Base-by-base conservation (phyloP, 306 rosid species). In the Fagus sylvatica region DNA sequence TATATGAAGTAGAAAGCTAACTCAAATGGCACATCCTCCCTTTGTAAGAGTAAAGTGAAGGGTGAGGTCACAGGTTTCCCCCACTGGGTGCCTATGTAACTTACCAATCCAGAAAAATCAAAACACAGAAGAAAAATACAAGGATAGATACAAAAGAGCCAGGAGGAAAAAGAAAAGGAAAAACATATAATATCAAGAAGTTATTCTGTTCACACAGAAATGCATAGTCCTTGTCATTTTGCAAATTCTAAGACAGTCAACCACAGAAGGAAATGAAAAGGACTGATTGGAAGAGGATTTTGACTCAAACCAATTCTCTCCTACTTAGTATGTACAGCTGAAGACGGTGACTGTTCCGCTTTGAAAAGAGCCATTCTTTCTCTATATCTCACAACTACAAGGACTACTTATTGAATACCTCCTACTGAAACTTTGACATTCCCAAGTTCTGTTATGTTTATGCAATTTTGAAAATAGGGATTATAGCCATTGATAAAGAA, bases 241-340 rank as follows among this genome's bases (percentile, higher is more conserved):
- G 81, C 78, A 81, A 36, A 51, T 37, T 80, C 37, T 51, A 42
- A 75, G 73, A 15, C 37, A 55, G 57, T 59, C 65, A 59, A 59
- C 36, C 17, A 59, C 36, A 59, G 36, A 59, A 59, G 34, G 70
- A 36, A 17, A 39, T 16, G 49, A 65, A 65, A 36, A 6, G 6
- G 17, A 33, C 33, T 28, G 6, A 37, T 37, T 37, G n/a, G 46
- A 36, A 65, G 32, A 7, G 3, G 30, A 65, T 65, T 46, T 30
- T 8, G 39, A 69, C 71, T 33, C 19, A 46, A 66, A 39, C 65
- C 0, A 17, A 32, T 32, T 62, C 57, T 48, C 74, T 40, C 40
- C 54, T 54, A 71, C 55, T 17, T 61, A 6, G 19, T 41, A n/a
- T 73, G 30, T 59, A 73, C 19, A 67, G 61, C 40, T 41, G 46